Evolutionary conservation across 164 flowering plant genomes (phyloP), one percentile per base, ranked within the genome.

Genomic region (Kingdonia uniflora): DNA sequence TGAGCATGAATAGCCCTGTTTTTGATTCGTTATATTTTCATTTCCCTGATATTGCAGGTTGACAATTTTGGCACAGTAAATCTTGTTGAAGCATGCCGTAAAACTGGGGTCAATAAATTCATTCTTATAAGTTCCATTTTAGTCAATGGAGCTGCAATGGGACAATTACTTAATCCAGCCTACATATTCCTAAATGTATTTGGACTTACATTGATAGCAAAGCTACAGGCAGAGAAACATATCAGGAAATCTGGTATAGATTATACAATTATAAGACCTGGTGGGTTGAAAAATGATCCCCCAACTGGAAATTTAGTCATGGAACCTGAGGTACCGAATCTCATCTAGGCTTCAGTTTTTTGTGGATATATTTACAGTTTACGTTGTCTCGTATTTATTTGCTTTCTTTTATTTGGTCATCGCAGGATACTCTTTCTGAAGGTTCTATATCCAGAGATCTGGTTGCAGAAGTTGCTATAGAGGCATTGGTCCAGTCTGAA

Each of bases 91-190:
- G 98, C 98, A 40, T 92, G 96, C 58, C 72, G 87, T 14, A 82
- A 76, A 62, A 51, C 19, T 21, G 79, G 85, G 20, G 80, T 92
- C 38, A 76, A 75, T 42, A 75, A 84, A 63, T 87, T 92, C 57
- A 66, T 92, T 47, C 94, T 92, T 46, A 61, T 87, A 33, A 87
- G 98, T 70, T 84, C 96, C 14, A 82, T 92, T 56, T 70, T 92
- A 62, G 98, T 87, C 17, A 92, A 92, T 70, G 96, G 98, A 55
- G 98, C 96, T 47, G 94, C 96, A 42, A 87, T 84, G 94, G 98
- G 98, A 12, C 96, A 92, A 71, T 42, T 92, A 33, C 64, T 92
- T 3, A 92, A 92, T 62, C 96, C 98, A 19, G 90, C 94, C 51
- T 91, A 91, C 71, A 76, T 91, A 51, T 65, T 87, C 61, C 84